Evolutionary conservation across 495 filamentous ascomycete species (phyloP).

Genomic region (Xylaria venustula): DNA sequence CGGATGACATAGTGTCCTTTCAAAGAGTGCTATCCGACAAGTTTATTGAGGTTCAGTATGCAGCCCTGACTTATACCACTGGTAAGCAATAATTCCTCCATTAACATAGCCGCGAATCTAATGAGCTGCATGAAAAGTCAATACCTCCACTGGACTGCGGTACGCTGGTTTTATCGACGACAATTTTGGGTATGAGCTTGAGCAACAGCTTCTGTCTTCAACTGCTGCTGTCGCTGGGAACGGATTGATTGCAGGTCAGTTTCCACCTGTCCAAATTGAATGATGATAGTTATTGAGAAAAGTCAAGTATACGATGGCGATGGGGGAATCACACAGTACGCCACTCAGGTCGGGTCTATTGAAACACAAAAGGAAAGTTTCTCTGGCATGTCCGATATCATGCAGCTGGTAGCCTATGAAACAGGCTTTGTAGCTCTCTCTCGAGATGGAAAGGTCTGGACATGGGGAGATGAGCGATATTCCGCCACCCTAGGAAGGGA

Average conservation of each 20-base stretch:
- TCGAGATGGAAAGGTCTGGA: constrained; percentile 49
- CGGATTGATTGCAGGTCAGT: constrained; percentile 26
- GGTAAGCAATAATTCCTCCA: constrained; percentile 28
- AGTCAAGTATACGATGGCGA: constrained; percentile 23
- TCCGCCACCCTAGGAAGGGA: constrained; percentile 47
- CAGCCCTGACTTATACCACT: constrained; percentile 37
- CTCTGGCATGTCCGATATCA: constrained; percentile 21
- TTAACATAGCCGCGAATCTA: neutral
- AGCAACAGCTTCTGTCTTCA: constrained; percentile 16
- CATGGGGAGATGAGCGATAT: constrained; percentile 61
- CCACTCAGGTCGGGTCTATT: constrained; percentile 15
- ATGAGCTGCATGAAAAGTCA: constrained; percentile 16
- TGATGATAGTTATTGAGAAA: constrained; percentile 1
- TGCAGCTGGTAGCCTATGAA: constrained; percentile 50
- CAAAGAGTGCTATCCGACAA: constrained; percentile 34
- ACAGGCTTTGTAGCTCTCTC: constrained; percentile 54
- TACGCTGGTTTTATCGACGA: constrained; percentile 24
- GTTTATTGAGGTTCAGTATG: constrained; percentile 24
- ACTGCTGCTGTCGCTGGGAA: constrained; percentile 34
- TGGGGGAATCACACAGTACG: constrained; percentile 25
- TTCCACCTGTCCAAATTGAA: neutral
- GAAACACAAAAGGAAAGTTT: constrained; percentile 12
- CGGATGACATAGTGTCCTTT: constrained; percentile 41
- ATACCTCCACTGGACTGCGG: constrained; percentile 23
- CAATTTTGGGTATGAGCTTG: constrained; percentile 6